Base-by-base conservation (phyloP, 192 early-diverging fungal genomes). In the Coemansia sp. region DNA sequence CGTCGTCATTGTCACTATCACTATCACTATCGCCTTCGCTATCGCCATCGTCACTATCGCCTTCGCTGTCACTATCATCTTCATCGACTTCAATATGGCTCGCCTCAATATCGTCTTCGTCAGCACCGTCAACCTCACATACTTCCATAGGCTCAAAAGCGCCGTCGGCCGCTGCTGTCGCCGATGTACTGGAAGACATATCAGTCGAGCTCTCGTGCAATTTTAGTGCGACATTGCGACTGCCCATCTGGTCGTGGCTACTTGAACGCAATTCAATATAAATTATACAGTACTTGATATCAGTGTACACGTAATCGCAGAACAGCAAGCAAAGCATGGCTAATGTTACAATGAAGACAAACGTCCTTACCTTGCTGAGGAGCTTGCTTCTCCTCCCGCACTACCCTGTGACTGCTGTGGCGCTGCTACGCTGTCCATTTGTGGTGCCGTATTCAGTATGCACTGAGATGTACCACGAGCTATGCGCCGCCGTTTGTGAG, bases 71-170 rank as follows among this genome's bases (percentile, higher is more conserved):
- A 0, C n/a, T 24, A 16, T 57, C 65, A 4, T 31, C 20, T 15
- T 54, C 51, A 24, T 47, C 60, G 5, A 63, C 60, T 24, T 70
- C 68, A 43, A 70, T 70, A 44, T 20, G 59, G 20, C 31, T 38
- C 7, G 15, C 31, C 31, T 60, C 57, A 8, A 60, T 24, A 36
- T 60, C 57, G 4, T 36, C 57, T 7, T 33, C 15, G 31, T 60
- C 57, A 34, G 8, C 57, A 2, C 31, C n/a, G 16, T 36, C 57
- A 33, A 60, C 57, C 33, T 20, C 57, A 6, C 57, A 60, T 60
- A 60, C n/a, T 2, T 31, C 57, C 57, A 60, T 60, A 24, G 57
- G 31, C 16, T 36, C 33, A 18, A 18, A 60, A 15, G 31, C 36
- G 31, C 16, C 8, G 31, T 31, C 55, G 5, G 12, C 52, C 22